These are phyloP conservation scores for Phytophthora foliorum DNA, from an alignment of 352 stramenopile genomes.

Conservation along the genomic window DNA sequence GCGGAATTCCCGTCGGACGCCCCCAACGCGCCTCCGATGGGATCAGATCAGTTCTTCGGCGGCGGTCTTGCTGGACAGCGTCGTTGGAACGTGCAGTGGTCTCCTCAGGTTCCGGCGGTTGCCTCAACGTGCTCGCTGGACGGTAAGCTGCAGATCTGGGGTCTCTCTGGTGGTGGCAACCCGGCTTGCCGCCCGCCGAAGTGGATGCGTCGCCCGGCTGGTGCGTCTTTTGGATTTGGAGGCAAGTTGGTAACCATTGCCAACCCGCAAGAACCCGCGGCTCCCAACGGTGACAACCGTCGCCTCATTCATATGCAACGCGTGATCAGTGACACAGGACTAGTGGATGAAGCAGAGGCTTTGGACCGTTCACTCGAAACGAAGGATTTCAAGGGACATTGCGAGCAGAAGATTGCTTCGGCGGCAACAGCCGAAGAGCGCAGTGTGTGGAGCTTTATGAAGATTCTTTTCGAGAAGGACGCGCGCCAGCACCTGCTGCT, in stretches of 20 bases:
- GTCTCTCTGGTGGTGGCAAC: constrained; percentile 80
- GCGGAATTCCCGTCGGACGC: constrained; percentile 93
- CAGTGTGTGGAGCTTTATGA: constrained; percentile 94
- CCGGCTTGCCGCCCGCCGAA: constrained; percentile 92
- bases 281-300: constrained; percentile 65
- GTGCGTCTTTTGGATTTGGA: constrained; percentile 97
- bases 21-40: constrained; percentile 67
- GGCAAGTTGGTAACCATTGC: constrained; percentile 94
- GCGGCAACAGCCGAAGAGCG: constrained; percentile 72
- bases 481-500: constrained; percentile 94
- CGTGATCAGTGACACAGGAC: constrained; percentile 77
- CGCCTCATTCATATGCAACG: constrained; percentile 86
- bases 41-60: constrained; percentile 85
- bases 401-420: constrained; percentile 86
- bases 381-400: constrained; percentile 95
- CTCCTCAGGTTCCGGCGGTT: constrained; percentile 94
- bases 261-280: constrained; percentile 66
- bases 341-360: constrained; percentile 89
- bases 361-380: constrained; percentile 93
- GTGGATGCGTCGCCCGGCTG: constrained; percentile 93
- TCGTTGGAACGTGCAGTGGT: constrained; percentile 97
- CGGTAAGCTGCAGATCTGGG: constrained; percentile 96
- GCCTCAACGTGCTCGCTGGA: constrained; percentile 97
- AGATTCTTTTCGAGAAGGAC: constrained; percentile 96
- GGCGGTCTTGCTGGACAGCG: constrained; percentile 75